Conservation (phyloP, 2,329 filamentous ascomycete species). For the Juglanconis oblonga region DNA sequence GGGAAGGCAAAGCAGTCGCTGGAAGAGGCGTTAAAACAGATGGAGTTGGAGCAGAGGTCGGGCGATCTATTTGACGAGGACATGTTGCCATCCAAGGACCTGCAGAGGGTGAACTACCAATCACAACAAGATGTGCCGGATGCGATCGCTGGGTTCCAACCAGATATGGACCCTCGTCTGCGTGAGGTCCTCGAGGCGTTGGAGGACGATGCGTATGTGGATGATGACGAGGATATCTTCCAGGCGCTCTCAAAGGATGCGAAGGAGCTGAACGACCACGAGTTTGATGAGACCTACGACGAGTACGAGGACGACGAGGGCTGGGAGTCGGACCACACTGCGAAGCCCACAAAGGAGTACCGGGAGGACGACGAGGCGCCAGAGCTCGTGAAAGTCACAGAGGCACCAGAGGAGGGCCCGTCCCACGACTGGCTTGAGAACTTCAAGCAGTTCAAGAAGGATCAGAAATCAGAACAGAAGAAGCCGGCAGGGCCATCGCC, state of each 20-base stretch:
- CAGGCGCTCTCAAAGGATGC: slow-evolving; percentile 44
- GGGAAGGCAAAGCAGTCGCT: slow-evolving; percentile 72
- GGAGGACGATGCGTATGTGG: slow-evolving; percentile 93
- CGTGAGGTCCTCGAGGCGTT: slow-evolving; percentile 89
- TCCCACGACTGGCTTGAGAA: slow-evolving; percentile 87
- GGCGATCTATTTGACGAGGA: slow-evolving; percentile 67
- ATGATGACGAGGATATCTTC: slow-evolving; percentile 83
- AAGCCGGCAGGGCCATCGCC: slow-evolving; percentile 43
- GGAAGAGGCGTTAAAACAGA: slow-evolving; percentile 74
- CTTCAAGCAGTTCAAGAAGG: slow-evolving; percentile 92
- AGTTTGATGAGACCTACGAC: slow-evolving; percentile 69
- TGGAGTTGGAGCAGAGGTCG: slow-evolving; percentile 53
- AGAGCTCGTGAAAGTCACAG: slow-evolving; percentile 45
- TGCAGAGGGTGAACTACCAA: slow-evolving; percentile 74
- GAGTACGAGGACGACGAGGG: slow-evolving; percentile 69
- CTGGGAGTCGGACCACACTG: slow-evolving; percentile 93
- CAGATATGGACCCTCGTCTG: slow-evolving; percentile 93
- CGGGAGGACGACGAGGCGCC: slow-evolving; percentile 44
- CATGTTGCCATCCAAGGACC: slow-evolving; percentile 75
- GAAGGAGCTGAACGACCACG: slow-evolving; percentile 58
- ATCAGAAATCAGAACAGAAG: slow-evolving; percentile 51
- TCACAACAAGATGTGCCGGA: slow-evolving; percentile 92
- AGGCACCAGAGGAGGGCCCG: slow-evolving; percentile 56
- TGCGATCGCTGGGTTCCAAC: slow-evolving; percentile 87
- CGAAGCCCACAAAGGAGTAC: slow-evolving; percentile 66